Conservation (phyloP, 148 eudicot species). For the Chenopodium formosanum region DNA sequence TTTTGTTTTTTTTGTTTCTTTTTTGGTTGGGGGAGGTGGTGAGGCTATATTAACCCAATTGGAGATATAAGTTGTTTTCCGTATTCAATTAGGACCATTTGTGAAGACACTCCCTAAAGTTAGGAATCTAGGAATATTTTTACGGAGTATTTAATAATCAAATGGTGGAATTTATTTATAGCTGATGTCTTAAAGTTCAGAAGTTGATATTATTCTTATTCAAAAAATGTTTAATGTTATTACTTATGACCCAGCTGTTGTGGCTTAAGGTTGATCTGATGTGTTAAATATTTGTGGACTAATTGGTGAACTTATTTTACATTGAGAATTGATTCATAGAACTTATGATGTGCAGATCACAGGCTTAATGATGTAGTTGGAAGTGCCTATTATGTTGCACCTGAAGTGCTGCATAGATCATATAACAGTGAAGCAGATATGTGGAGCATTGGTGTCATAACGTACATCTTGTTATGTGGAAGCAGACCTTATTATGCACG, state of each 20-base stretch:
- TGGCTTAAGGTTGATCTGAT: not conserved
- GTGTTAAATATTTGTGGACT: not conserved
- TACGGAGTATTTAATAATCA: not conserved
- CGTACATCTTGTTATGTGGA: conserved; percentile 93
- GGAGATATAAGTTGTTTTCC: not conserved
- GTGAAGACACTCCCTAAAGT: not conserved
- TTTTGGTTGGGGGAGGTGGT: not conserved
- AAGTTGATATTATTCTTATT: not conserved
- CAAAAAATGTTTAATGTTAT: no score
- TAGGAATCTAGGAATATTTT: not conserved
- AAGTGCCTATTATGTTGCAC: conserved; percentile 98
- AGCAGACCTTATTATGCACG: conserved; percentile 98
- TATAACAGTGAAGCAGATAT: conserved; percentile 88
- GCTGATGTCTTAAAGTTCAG: not conserved
- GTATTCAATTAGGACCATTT: not conserved
- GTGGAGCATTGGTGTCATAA: conserved; percentile 96
- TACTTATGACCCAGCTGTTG: not conserved
- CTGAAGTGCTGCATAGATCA: conserved; percentile 96
- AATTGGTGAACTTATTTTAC: not conserved
- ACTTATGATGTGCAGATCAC: conserved; percentile 54
- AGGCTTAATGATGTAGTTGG: conserved; percentile 97
- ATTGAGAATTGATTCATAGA: not conserved
- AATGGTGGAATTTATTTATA: not conserved
- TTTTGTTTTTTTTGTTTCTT: no score
- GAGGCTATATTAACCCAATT: not conserved